phyloP scores from a whole-genome alignment of 1,284 basidiomycete genomes.

The Singerocomus rubriflavus region DNA sequence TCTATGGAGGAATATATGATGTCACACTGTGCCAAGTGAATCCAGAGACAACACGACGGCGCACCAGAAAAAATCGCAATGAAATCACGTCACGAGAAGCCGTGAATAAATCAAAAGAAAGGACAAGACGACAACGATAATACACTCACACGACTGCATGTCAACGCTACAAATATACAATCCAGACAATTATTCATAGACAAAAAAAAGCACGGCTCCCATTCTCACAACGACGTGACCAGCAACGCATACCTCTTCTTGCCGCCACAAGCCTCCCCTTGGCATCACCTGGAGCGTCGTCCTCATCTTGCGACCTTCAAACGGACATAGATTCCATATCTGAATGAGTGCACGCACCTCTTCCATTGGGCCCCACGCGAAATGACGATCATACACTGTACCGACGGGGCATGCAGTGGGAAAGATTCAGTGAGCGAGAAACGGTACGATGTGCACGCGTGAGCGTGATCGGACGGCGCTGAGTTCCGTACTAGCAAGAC shows the following conservation, averaged over 20 bases:
- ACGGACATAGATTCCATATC: constrained; percentile 34
- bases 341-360: constrained; percentile 28
- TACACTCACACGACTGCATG: too few species aligned
- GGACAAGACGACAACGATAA: too few species aligned
- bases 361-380: constrained; percentile 20
- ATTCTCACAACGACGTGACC: constrained; percentile 28
- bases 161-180: too few species aligned
- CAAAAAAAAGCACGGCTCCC: too few species aligned
- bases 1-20: too few species aligned
- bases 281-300: constrained; percentile 17
- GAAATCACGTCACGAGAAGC: too few species aligned
- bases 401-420: constrained; percentile 13
- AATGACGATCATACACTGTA: constrained; percentile 23
- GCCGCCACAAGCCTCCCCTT: not conserved
- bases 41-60: too few species aligned
- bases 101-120: too few species aligned
- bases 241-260: constrained; percentile 16
- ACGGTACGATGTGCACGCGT: constrained; percentile 14
- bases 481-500: constrained; percentile 22
- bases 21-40: too few species aligned
- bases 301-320: constrained; percentile 31
- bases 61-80: too few species aligned
- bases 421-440: constrained; percentile 18
- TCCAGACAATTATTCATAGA: too few species aligned
- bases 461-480: constrained; percentile 20